Percentiles rank a stretch among this genome's conserved stretches.
These are phyloP conservation scores for Mimosa bimucronata DNA, from an alignment of 306 rosid species.

Conservation along the genomic window DNA sequence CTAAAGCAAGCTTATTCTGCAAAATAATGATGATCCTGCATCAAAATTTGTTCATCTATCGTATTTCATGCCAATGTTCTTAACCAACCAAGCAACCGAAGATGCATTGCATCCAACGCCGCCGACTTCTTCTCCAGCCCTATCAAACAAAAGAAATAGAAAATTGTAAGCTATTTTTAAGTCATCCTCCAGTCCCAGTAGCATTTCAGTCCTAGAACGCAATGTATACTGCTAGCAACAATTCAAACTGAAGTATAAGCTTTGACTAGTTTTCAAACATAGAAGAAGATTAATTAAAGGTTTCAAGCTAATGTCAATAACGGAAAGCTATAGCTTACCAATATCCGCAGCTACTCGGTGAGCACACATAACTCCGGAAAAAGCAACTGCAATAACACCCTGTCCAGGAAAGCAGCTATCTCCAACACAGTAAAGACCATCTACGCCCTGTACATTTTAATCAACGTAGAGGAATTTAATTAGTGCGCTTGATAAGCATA, in stretches of 20 bases:
- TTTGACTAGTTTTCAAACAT: constrained; percentile 1
- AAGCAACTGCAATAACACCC: constrained; percentile 96
- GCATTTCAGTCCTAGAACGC: not conserved
- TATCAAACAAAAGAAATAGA: constrained; percentile 35
- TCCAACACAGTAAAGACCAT: constrained; percentile 95
- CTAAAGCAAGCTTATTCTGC: constrained; percentile 32
- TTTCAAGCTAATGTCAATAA: constrained; percentile 14
- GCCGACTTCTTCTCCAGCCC: constrained; percentile 91
- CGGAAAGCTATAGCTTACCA: constrained; percentile 52
- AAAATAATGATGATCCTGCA: constrained; percentile 10
- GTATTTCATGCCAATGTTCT: constrained; percentile 73
- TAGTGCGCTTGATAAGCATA: constrained; percentile 29
- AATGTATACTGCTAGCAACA: not conserved
- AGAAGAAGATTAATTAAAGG: not conserved
- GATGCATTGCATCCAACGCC: constrained; percentile 75
- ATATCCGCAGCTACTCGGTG: constrained; percentile 96
- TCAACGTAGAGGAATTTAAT: constrained; percentile 19
- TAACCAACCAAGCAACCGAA: constrained; percentile 77
- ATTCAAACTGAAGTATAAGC: constrained; percentile 3
- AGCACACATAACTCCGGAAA: constrained; percentile 97
- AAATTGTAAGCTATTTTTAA: not conserved
- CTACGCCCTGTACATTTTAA: constrained; percentile 69
- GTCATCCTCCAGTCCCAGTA: not conserved
- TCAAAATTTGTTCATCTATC: constrained; percentile 8
- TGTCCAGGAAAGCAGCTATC: constrained; percentile 99